Conservation (phyloP, 306 rosid species). For the Comarum palustre region DNA sequence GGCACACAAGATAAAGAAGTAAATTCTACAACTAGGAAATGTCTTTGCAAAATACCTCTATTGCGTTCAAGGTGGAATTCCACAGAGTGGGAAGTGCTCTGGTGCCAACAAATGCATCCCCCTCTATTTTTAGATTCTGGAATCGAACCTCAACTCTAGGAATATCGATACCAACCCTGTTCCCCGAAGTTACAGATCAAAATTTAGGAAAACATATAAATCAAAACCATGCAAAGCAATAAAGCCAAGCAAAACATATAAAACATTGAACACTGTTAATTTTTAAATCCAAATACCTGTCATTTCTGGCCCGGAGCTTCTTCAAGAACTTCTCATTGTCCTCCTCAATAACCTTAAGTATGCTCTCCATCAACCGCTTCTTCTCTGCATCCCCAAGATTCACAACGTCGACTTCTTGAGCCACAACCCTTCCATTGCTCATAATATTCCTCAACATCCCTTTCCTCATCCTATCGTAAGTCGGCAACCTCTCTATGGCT, state of each 20-base stretch:
- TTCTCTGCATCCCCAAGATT: constrained; percentile 53
- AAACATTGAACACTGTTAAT: too few species aligned
- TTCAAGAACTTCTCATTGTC: constrained; percentile 58
- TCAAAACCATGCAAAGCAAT: neutral
- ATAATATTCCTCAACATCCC: constrained; percentile 54
- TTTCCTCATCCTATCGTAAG: constrained; percentile 60
- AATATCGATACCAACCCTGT: constrained; percentile 62
- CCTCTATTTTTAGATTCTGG: constrained; percentile 52
- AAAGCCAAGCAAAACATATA: neutral
- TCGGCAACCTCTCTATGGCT: constrained; percentile 72
- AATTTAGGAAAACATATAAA: neutral
- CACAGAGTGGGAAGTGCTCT: constrained; percentile 69
- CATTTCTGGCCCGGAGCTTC: constrained; percentile 50
- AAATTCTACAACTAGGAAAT: neutral
- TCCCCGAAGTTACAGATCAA: neutral
- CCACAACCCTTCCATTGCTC: constrained; percentile 48
- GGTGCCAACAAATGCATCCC: constrained; percentile 55
- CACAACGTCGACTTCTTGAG: constrained; percentile 52
- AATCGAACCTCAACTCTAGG: constrained; percentile 55
- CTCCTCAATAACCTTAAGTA: constrained; percentile 58
- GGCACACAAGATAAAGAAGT: neutral
- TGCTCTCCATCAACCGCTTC: constrained; percentile 53
- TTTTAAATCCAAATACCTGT: constrained; percentile 32
- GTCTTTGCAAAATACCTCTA: constrained; percentile 42
- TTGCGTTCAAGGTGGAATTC: constrained; percentile 43